A percentile compares a stretch with the other conserved stretches of the same genome.
These are phyloP conservation scores for Melastoma malabathricum DNA, from an alignment of 345 rosid species.

Conservation along the genomic window DNA sequence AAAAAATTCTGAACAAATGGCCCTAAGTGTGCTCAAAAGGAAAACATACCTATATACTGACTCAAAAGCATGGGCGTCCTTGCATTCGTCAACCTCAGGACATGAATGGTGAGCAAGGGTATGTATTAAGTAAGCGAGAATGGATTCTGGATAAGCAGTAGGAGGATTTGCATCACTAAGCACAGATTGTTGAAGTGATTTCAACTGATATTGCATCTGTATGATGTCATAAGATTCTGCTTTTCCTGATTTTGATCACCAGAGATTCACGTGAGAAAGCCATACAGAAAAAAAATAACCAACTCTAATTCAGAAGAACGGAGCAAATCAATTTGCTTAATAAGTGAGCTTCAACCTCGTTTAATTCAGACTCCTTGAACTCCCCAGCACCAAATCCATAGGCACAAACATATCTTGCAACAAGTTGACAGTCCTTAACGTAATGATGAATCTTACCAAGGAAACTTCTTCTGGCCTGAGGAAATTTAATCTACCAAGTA, in stretches of 20 bases:
- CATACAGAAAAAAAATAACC: neutral
- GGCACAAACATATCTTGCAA: conserved; percentile 80
- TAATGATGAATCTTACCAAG: conserved; percentile 84
- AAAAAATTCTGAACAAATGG: neutral
- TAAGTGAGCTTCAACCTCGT: conserved; percentile 38
- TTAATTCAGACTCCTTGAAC: conserved; percentile 33
- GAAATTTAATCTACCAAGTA: conserved; percentile 51
- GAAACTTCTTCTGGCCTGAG: conserved; percentile 61
- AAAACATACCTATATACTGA: conserved; percentile 48
- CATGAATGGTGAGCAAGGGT: conserved; percentile 77
- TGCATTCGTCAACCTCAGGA: conserved; percentile 65
- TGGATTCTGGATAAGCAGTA: conserved; percentile 45
- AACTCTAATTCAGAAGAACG: neutral
- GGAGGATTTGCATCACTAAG: conserved; percentile 52
- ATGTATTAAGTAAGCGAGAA: conserved; percentile 67
- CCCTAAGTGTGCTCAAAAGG: neutral
- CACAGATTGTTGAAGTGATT: conserved; percentile 48
- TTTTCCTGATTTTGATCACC: conserved; percentile 45
- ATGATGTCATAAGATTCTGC: conserved; percentile 71
- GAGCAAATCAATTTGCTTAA: neutral
- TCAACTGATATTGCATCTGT: conserved; percentile 71
- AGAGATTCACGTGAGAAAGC: conserved; percentile 3
- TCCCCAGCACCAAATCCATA: conserved; percentile 43
- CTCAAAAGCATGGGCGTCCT: conserved; percentile 77
- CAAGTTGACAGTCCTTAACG: conserved; percentile 73